Evolutionary conservation across 106 monocot genomes (phyloP).

Genomic region (Platanthera guangdongensis): DNA sequence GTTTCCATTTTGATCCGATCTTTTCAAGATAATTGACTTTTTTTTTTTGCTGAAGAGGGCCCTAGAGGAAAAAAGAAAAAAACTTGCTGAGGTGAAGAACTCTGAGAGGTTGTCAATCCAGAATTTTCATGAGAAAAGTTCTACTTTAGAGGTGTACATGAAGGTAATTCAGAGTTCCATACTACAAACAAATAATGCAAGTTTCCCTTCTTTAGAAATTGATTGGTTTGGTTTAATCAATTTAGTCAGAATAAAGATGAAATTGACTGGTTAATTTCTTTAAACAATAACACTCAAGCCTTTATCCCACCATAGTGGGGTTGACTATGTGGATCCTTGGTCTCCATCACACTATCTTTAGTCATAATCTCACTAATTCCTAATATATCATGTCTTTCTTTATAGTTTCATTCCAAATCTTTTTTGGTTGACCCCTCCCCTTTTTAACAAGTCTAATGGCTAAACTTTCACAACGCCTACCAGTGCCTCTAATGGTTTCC

Average conservation of each 20-base stretch:
- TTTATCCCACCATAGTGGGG: no score
- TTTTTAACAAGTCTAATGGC: no score
- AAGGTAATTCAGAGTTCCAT: constrained; percentile 31
- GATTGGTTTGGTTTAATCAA: background rate
- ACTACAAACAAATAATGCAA: background rate
- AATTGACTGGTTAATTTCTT: no score
- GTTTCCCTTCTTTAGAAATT: constrained; percentile 1
- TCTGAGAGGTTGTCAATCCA: constrained; percentile 38
- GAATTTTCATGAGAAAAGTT: constrained; percentile 42
- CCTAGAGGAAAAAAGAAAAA: constrained; percentile 59
- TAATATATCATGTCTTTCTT: no score
- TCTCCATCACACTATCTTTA: no score
- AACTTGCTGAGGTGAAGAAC: constrained; percentile 35
- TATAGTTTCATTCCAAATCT: no score
- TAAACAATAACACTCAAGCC: no score
- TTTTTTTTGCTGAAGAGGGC: constrained; percentile 27
- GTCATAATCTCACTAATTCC: no score
- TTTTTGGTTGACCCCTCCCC: no score
- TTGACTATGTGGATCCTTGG: no score
- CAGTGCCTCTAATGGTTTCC: background rate
- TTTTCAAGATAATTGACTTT: background rate
- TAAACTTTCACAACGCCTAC: no score
- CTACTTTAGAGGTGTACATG: constrained; percentile 32
- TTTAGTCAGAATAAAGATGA: background rate
- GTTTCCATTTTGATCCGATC: background rate